These are phyloP conservation scores for Alternaria conjuncta DNA, from an alignment of 2,329 filamentous ascomycete species.

Conservation along the genomic window DNA sequence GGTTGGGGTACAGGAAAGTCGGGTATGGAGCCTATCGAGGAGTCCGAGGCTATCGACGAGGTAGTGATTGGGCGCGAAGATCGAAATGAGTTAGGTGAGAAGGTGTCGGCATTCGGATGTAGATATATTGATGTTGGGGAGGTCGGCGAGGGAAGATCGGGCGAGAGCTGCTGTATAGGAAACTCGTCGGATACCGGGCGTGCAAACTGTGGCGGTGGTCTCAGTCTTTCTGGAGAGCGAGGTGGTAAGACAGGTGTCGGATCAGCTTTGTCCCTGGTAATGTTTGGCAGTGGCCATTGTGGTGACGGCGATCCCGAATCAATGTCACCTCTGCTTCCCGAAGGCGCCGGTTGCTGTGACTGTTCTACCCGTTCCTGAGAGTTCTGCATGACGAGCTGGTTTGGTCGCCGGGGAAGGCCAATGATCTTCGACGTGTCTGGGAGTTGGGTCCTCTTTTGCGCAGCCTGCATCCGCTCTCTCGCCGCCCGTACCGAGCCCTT, in stretches of 20 bases:
- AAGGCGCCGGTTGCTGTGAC: conserved; percentile 22
- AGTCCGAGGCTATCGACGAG: conserved; percentile 49
- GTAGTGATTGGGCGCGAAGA: conserved; percentile 46
- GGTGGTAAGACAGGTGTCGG: conserved; percentile 31
- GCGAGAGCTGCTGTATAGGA: conserved; percentile 39
- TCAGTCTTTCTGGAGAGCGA: conserved; percentile 41
- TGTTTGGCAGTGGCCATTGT: conserved; percentile 56
- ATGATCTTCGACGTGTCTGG: conserved; percentile 44
- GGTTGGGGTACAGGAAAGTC: conserved; percentile 50
- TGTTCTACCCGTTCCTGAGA: conserved; percentile 22
- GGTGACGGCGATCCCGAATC: conserved; percentile 43
- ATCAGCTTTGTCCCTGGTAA: conserved; percentile 31
- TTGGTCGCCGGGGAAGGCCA: conserved; percentile 45
- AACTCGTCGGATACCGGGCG: conserved; percentile 48
- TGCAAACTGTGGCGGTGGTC: conserved; percentile 51
- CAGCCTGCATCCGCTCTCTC: conserved; percentile 41
- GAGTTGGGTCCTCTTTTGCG: conserved; percentile 35
- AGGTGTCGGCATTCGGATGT: conserved; percentile 41
- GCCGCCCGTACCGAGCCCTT: conserved; percentile 49
- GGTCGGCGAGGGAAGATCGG: conserved; percentile 25
- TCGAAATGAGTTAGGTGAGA: conserved; percentile 40
- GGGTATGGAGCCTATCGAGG: conserved; percentile 50
- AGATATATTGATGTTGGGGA: conserved; percentile 28
- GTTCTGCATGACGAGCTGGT: conserved; percentile 40
- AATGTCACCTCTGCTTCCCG: conserved; percentile 19